A percentile compares a stretch with the other conserved stretches of the same genome.
These are phyloP conservation scores for Solanum piurae DNA, from an alignment of 257 asterid genomes.

Conservation along the genomic window DNA sequence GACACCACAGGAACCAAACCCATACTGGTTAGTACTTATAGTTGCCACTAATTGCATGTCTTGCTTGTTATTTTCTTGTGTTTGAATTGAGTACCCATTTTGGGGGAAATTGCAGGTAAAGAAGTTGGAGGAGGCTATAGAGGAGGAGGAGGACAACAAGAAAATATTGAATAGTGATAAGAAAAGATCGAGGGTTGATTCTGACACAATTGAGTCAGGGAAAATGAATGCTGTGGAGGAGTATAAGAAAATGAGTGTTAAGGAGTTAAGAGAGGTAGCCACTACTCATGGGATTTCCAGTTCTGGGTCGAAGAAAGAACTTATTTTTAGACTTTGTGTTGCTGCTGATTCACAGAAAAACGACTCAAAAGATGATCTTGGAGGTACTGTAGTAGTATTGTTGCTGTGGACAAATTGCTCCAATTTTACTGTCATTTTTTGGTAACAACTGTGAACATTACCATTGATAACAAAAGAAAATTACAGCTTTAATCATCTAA, in stretches of 20 bases:
- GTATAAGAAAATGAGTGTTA: conserved; percentile 42
- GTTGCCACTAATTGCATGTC: not conserved
- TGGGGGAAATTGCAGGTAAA: conserved; percentile 31
- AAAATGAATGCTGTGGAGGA: conserved; percentile 43
- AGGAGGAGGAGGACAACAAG: conserved; percentile 20
- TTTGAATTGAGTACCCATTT: not conserved
- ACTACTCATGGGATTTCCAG: conserved; percentile 34
- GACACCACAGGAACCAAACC: conserved; percentile 62
- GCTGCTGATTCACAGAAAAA: conserved; percentile 1
- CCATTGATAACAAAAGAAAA: not conserved
- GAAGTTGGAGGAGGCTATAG: conserved; percentile 55
- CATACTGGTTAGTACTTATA: conserved; percentile 26
- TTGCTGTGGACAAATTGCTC: not conserved
- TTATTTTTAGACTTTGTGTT: conserved; percentile 48
- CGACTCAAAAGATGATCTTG: not conserved
- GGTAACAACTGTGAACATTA: not conserved
- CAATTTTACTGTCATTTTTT: not conserved
- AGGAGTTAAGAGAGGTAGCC: conserved; percentile 67
- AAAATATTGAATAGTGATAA: conserved; percentile 11
- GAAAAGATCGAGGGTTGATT: conserved; percentile 48
- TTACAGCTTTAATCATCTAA: not conserved
- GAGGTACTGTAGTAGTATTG: conserved; percentile 18
- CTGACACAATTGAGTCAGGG: conserved; percentile 13
- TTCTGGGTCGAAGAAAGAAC: conserved; percentile 61
- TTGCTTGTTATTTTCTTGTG: not conserved